Evolutionary conservation across 1,139 yeast species (phyloP).

Genomic region (Tardiomyces depauwii): DNA sequence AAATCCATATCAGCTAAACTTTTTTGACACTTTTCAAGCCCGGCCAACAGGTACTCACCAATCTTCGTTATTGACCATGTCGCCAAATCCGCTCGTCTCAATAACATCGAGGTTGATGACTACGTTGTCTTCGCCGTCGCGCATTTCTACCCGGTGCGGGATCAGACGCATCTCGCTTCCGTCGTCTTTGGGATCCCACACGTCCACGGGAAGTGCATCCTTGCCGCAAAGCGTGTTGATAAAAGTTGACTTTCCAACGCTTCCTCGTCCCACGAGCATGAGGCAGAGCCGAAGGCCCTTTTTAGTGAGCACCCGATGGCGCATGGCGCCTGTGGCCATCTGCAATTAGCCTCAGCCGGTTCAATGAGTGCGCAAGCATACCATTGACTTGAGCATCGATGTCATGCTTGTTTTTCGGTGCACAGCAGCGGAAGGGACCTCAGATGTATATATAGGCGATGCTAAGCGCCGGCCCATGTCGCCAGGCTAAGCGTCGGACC

Average conservation of each 20-base stretch:
- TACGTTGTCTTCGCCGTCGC: constrained; percentile 53
- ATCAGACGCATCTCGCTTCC: neutral
- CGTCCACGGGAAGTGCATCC: constrained; percentile 36
- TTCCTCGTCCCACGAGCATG: constrained; percentile 95
- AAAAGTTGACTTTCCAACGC: constrained; percentile 82
- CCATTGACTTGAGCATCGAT: too few relatives aligned
- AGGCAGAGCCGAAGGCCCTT: constrained; percentile 77
- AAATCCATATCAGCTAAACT: neutral
- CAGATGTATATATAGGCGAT: too few relatives aligned
- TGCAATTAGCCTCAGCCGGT: neutral
- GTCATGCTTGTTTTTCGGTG: too few relatives aligned
- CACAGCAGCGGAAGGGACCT: too few relatives aligned
- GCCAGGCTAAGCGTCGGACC: too few relatives aligned
- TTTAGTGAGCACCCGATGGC: constrained; percentile 66
- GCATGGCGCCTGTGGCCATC: constrained; percentile 17
- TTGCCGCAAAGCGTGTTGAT: constrained; percentile 84
- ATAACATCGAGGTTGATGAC: constrained; percentile 63
- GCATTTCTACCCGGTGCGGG: constrained; percentile 10
- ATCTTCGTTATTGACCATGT: constrained; percentile 45
- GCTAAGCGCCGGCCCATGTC: too few relatives aligned
- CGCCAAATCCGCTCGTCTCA: constrained; percentile 75
- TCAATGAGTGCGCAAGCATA: too few relatives aligned
- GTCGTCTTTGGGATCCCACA: neutral
- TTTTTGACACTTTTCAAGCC: neutral
- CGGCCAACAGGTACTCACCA: neutral